Conservation (phyloP, 768 basidiomycete genomes). For the Fomitopsis pulvina region DNA sequence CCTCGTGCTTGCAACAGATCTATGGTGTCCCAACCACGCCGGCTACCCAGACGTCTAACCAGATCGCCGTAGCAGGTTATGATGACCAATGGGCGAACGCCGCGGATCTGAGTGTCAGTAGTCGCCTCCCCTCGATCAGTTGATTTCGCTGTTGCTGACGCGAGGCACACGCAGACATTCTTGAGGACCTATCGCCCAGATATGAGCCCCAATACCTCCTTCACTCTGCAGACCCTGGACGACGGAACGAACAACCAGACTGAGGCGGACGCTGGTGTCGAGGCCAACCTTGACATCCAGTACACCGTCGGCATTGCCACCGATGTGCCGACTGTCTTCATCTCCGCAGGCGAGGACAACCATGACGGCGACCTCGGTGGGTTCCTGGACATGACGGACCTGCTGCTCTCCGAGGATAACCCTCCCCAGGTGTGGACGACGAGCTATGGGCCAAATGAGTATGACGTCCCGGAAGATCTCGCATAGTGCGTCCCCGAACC, state of each 20-base stretch:
- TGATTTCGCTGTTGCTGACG: conserved; percentile 27
- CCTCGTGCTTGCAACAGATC: conserved; percentile 26
- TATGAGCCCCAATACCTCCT: conserved; percentile 15
- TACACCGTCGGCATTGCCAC: conserved; percentile 30
- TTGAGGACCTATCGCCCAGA: conserved; percentile 19
- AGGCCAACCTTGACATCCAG: conserved; percentile 32
- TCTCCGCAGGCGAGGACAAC: conserved; percentile 25
- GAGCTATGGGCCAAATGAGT: conserved; percentile 28
- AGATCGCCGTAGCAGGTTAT: conserved; percentile 27
- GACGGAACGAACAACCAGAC: conserved; percentile 23
- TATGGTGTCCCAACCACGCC: conserved; percentile 29
- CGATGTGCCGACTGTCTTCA: conserved; percentile 25
- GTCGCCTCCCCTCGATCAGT: not conserved
- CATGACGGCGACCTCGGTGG: conserved; percentile 23
- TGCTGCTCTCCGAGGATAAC: conserved; percentile 14
- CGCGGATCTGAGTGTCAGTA: conserved; percentile 20
- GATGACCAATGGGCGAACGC: conserved; percentile 25
- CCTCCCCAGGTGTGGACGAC: conserved; percentile 28
- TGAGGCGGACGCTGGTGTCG: conserved; percentile 18
- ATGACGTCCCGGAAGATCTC: conserved; percentile 13
- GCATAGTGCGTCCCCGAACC: conserved; percentile 22
- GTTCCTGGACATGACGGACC: conserved; percentile 26
- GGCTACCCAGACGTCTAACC: conserved; percentile 19
- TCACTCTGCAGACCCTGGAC: conserved; percentile 21
- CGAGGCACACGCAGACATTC: conserved; percentile 27